These are phyloP conservation scores for Nicotiana sylvestris DNA, from an alignment of 257 asterid genomes.

Conservation along the genomic window DNA sequence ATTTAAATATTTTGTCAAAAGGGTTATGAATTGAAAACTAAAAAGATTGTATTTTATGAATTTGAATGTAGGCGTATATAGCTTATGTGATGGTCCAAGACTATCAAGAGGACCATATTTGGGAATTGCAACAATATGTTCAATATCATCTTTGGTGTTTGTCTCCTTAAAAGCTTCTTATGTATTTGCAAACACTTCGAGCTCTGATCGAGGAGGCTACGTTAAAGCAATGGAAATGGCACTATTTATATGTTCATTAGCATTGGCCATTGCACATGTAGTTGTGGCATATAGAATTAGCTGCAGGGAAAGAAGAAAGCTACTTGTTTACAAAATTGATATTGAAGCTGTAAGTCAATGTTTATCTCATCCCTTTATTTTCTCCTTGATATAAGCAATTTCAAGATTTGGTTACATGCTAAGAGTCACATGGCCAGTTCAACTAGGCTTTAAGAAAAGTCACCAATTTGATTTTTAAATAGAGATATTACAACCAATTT, in stretches of 20 bases:
- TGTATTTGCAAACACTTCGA: slow-evolving; percentile 26
- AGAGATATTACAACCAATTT: slow-evolving; percentile 3
- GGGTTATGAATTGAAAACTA: neutral
- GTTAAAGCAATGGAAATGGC: slow-evolving; percentile 45
- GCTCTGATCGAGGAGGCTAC: slow-evolving; percentile 23
- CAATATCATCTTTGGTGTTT: slow-evolving; percentile 70
- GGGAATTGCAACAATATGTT: slow-evolving; percentile 66
- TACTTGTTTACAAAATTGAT: slow-evolving; percentile 86
- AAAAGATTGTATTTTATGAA: neutral
- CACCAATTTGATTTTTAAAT: neutral
- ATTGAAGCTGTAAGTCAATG: slow-evolving; percentile 82
- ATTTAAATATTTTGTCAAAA: neutral
- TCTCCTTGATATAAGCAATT: neutral
- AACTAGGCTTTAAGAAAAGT: neutral
- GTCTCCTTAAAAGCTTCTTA: slow-evolving; percentile 77
- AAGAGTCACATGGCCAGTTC: slow-evolving; percentile 8
- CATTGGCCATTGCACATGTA: slow-evolving; percentile 68
- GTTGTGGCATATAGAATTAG: slow-evolving; percentile 83
- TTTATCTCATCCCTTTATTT: neutral
- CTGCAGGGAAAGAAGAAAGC: slow-evolving; percentile 83
- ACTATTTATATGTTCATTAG: slow-evolving; percentile 55
- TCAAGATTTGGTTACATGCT: neutral
- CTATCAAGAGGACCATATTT: slow-evolving; percentile 84
- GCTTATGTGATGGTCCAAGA: slow-evolving; percentile 87
- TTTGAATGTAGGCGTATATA: slow-evolving; percentile 58